phyloP scores from a whole-genome alignment of 1,284 basidiomycete genomes.

The Ustanciosporium gigantosporum region DNA sequence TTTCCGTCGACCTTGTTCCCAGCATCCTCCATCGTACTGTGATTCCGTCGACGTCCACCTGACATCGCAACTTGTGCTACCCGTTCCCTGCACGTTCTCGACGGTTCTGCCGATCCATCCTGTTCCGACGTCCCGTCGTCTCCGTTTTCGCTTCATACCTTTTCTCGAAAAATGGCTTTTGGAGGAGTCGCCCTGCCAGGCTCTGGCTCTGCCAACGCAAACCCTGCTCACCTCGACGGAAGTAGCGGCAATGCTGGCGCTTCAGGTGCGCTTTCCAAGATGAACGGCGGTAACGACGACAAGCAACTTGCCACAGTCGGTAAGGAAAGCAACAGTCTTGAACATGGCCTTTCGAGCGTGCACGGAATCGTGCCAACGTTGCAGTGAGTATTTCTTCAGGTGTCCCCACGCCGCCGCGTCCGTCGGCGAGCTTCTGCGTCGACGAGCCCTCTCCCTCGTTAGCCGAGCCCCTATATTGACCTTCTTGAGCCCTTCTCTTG shows the following conservation, averaged over 20 bases:
- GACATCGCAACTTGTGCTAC: background rate
- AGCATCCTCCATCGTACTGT: background rate
- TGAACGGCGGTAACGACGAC: constrained; percentile 30
- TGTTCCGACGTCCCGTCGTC: background rate
- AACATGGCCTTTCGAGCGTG: constrained; percentile 55
- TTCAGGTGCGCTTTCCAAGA: constrained; percentile 14
- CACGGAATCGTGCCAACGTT: constrained; percentile 62
- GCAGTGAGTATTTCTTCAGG: constrained; percentile 60
- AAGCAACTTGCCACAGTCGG: constrained; percentile 20
- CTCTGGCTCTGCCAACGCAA: constrained; percentile 23
- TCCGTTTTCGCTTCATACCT: background rate
- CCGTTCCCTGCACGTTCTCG: background rate
- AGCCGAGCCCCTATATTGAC: too few species aligned
- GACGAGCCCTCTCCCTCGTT: too few species aligned
- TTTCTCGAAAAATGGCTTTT: constrained; percentile 27
- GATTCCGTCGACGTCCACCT: background rate
- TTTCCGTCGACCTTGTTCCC: background rate
- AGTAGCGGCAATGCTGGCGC: constrained; percentile 7
- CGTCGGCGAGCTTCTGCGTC: too few species aligned
- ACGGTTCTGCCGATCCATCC: background rate
- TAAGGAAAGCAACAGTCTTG: constrained; percentile 28
- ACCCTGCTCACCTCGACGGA: constrained; percentile 16
- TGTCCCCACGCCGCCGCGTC: too few species aligned
- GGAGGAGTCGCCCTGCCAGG: constrained; percentile 43
- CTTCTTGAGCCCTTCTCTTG: background rate